These are phyloP conservation scores for Scortechinia acanthostroma DNA, from an alignment of 2,329 filamentous ascomycete species.

Conservation along the genomic window DNA sequence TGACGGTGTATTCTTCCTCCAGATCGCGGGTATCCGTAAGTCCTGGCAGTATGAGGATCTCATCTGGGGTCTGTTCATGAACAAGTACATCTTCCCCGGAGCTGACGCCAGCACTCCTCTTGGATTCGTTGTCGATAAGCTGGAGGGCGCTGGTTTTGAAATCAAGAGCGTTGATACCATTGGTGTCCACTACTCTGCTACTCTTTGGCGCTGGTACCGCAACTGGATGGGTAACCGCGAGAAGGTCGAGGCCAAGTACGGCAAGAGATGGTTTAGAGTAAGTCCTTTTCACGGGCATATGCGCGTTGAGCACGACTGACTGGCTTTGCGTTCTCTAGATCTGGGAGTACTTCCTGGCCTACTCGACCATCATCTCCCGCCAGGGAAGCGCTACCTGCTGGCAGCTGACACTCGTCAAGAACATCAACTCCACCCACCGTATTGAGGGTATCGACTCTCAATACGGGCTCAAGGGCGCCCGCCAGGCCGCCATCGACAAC, in stretches of 20 bases:
- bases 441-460: constrained; percentile 65
- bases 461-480: constrained; percentile 55
- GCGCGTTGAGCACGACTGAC: neutral
- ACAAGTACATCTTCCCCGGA: constrained; percentile 97
- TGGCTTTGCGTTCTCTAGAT: constrained; percentile 40
- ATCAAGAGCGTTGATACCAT: constrained; percentile 88
- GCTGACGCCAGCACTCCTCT: constrained; percentile 92
- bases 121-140: constrained; percentile 75
- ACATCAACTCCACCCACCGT: constrained; percentile 75
- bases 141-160: constrained; percentile 84
- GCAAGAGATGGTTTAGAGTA: constrained; percentile 89
- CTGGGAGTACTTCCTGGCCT: constrained; percentile 77
- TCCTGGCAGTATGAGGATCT: constrained; percentile 97
- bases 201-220: constrained; percentile 95
- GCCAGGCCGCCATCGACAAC: neutral
- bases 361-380: constrained; percentile 68
- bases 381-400: constrained; percentile 73
- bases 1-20: constrained; percentile 90
- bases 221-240: constrained; percentile 95
- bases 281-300: constrained; percentile 19
- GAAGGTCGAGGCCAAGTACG: constrained; percentile 91
- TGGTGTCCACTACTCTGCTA: constrained; percentile 93
- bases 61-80: constrained; percentile 98
- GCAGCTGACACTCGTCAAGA: constrained; percentile 75
- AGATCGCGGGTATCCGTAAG: constrained; percentile 89